phyloP scores from a whole-genome alignment of 1,284 basidiomycete genomes.

The Cryptococcus sp. region DNA sequence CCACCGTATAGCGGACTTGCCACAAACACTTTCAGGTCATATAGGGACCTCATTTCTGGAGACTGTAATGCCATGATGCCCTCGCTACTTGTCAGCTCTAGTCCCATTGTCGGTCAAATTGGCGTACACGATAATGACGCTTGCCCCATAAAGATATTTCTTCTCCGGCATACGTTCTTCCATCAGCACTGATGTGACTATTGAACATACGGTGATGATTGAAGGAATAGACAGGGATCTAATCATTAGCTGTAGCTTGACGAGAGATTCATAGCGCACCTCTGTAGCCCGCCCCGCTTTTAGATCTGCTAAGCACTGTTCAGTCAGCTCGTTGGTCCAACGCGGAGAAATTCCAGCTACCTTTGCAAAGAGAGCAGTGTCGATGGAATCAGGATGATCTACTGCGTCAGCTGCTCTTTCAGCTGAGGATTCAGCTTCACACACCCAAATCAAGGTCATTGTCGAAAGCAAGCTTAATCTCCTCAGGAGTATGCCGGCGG shows the following conservation, averaged over 20 bases:
- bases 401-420: conserved; percentile 1
- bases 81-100: conserved; percentile 51
- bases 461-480: conserved; percentile 74
- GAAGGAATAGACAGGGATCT: conserved; percentile 92
- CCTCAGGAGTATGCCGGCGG: conserved; percentile 69
- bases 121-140: conserved; percentile 76
- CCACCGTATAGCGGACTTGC: conserved; percentile 45
- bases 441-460: conserved; percentile 72
- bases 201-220: conserved; percentile 62
- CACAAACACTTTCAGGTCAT: conserved; percentile 77
- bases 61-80: conserved; percentile 90
- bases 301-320: conserved; percentile 74
- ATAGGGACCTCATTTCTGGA: conserved; percentile 67
- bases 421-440: conserved; percentile 1
- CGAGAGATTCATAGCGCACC: conserved; percentile 15
- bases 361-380: conserved; percentile 77
- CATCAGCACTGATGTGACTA: neutral
- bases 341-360: conserved; percentile 50
- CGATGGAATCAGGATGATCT: conserved; percentile 90
- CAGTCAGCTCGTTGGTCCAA: conserved; percentile 19
- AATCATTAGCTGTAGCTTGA: neutral
- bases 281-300: conserved; percentile 63
- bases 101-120: conserved; percentile 44
- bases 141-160: conserved; percentile 90
- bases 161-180: conserved; percentile 69